Evolutionary conservation across 305 asterid species (phyloP).

Genomic region (Fraxinus floribunda): DNA sequence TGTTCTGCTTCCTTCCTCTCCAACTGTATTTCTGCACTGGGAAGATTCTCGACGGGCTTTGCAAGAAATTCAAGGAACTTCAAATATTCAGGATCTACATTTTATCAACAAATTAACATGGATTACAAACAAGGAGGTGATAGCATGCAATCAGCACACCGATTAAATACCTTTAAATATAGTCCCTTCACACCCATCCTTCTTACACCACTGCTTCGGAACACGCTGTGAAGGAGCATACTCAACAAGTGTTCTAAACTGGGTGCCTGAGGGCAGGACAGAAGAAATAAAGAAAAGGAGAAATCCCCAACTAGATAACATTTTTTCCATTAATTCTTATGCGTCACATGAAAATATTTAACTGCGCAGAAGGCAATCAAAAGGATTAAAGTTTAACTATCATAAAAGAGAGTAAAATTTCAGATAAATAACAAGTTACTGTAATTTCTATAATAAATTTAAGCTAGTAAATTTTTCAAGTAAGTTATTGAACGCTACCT

Average conservation of each 20-base stretch:
- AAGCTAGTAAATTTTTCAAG: constrained; percentile 20
- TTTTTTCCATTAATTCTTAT: not conserved
- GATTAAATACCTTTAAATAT: constrained; percentile 64
- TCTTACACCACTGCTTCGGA: constrained; percentile 77
- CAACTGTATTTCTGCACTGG: constrained; percentile 95
- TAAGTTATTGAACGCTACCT: constrained; percentile 45
- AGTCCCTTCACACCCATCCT: constrained; percentile 91
- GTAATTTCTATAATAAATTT: not conserved
- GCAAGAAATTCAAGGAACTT: constrained; percentile 87
- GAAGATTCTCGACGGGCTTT: constrained; percentile 88
- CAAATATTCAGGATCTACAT: constrained; percentile 90
- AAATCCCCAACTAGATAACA: constrained; percentile 19
- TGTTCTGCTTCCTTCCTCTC: constrained; percentile 94
- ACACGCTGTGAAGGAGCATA: constrained; percentile 92
- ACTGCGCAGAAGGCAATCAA: not conserved
- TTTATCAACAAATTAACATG: constrained; percentile 35
- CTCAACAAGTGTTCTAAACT: constrained; percentile 74
- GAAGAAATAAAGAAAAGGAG: constrained; percentile 18
- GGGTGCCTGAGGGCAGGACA: constrained; percentile 57
- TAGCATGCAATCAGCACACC: constrained; percentile 24
- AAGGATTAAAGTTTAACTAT: constrained; percentile 4
- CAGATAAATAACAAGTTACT: not conserved
- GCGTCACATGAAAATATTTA: constrained; percentile 10
- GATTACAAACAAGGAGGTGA: constrained; percentile 28
- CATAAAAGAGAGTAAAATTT: not conserved